Conservation (phyloP, 305 asterid genomes). For the Solanum aculeatissimum region DNA sequence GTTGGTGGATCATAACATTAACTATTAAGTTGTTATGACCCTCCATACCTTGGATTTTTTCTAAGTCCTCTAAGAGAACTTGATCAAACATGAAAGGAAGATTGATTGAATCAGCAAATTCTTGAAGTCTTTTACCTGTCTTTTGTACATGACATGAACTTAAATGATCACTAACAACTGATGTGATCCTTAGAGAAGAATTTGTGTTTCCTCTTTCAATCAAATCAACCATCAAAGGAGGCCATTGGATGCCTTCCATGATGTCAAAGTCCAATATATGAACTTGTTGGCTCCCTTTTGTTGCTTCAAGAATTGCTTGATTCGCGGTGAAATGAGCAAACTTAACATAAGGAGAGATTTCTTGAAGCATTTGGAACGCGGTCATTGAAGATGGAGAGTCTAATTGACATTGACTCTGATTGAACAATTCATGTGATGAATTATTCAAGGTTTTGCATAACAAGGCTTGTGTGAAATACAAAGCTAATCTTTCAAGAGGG, state of each 20-base stretch:
- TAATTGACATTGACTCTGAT: not conserved
- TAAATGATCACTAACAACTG: not conserved
- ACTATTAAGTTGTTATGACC: conserved; percentile 8
- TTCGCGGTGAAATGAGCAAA: conserved; percentile 39
- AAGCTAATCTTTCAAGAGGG: conserved; percentile 16
- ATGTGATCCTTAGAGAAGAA: conserved; percentile 25
- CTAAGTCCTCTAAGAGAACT: conserved; percentile 12
- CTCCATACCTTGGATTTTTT: not conserved
- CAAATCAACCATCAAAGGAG: conserved; percentile 27
- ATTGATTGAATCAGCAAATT: conserved; percentile 26
- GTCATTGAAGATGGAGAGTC: not conserved
- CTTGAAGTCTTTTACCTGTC: conserved; percentile 22
- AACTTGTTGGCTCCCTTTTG: conserved; percentile 11
- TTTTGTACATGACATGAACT: not conserved
- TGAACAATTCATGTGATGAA: not conserved
- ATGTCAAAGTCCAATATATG: conserved; percentile 31
- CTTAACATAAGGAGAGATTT: conserved; percentile 25
- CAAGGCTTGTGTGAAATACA: conserved; percentile 23
- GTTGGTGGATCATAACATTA: conserved; percentile 25
- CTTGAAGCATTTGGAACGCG: conserved; percentile 31
- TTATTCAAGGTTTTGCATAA: not conserved
- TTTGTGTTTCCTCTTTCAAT: not conserved
- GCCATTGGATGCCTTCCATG: conserved; percentile 36
- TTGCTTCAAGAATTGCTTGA: conserved; percentile 28
- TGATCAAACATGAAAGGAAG: conserved; percentile 19